These are phyloP conservation scores for sunflower (Helianthus annuus) DNA, from an alignment of 129 eudicot genomes.

Conservation along the genomic window HanXRQr2.0-SUNRISE NC_035448.2:27866033-27866532, in stretches of 20 bases:
- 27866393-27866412: conserved; percentile 94
- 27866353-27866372: neutral
- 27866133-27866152: conserved; percentile 1
- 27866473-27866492: conserved; percentile 95
- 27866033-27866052: neutral
- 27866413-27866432: conserved; percentile 98
- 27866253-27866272: conserved; percentile 97
- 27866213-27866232: conserved; percentile 89
- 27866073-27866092: neutral
- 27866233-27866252: conserved; percentile 97
- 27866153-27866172: neutral
- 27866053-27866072: neutral
- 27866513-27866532: conserved; percentile 97
- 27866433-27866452: conserved; percentile 95
- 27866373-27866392: conserved; percentile 8
- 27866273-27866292: conserved; percentile 60
- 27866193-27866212: conserved; percentile 97
- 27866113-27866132: neutral
- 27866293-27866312: neutral
- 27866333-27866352: conserved; percentile 4
- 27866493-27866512: conserved; percentile 86
- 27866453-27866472: conserved; percentile 94
- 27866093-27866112: neutral
- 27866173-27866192: conserved; percentile 81
- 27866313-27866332: neutral